phyloP scores from a whole-genome alignment of 768 basidiomycete genomes.

The Cyclocybe aegerita region DNA sequence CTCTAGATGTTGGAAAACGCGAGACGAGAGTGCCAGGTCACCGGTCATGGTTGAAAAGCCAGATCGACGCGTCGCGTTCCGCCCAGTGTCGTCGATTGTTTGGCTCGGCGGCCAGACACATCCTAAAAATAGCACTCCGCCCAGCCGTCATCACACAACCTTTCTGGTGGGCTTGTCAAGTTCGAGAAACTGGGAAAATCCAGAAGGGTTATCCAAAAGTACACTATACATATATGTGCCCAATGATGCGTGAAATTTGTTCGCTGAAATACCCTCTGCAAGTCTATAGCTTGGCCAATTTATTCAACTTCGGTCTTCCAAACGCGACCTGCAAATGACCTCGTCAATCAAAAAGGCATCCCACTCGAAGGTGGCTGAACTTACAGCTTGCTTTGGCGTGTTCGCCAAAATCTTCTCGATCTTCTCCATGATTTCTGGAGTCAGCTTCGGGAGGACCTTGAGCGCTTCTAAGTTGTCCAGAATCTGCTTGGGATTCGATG shows the following conservation, averaged over 20 bases:
- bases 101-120: no score
- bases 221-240: background rate
- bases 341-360: background rate
- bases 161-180: no score
- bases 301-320: constrained; percentile 20
- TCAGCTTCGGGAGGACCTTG: constrained; percentile 71
- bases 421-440: constrained; percentile 58
- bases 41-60: no score
- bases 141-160: no score
- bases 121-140: no score
- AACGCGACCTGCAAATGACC: constrained; percentile 16
- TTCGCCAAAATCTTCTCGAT: constrained; percentile 69
- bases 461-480: constrained; percentile 69
- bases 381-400: constrained; percentile 40
- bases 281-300: constrained; percentile 15
- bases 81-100: no score
- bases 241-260: no score
- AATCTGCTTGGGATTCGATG: constrained; percentile 61
- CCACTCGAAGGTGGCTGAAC: constrained; percentile 9
- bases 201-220: background rate
- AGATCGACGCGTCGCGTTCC: no score
- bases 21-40: no score
- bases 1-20: no score
- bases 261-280: no score
- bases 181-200: no score